These are phyloP conservation scores for Candida tallmaniae DNA, from an alignment of 805 yeast genomes.

Conservation along the genomic window DNA sequence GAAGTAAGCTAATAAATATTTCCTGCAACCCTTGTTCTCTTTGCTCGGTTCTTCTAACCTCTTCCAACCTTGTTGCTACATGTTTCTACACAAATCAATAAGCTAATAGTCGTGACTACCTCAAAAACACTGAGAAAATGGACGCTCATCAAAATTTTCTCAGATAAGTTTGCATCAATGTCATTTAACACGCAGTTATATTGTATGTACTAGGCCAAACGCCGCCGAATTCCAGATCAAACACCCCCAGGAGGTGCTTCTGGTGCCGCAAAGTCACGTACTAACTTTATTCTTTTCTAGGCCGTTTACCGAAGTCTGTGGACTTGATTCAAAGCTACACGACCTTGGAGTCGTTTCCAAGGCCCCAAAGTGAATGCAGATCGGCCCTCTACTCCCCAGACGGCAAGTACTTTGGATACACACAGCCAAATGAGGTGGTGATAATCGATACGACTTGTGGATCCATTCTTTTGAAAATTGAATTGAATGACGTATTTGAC, in stretches of 20 bases:
- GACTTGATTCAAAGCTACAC: constrained; percentile 45
- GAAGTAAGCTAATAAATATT: constrained; percentile 25
- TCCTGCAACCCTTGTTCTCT: not conserved
- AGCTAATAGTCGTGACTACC: too few species aligned
- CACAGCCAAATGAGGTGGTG: constrained; percentile 58
- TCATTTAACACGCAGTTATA: constrained; percentile 13
- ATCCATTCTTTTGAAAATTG: constrained; percentile 41
- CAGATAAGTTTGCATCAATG: constrained; percentile 5
- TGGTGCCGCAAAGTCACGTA: not conserved
- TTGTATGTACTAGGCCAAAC: constrained; percentile 15
- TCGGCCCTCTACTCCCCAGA: constrained; percentile 62
- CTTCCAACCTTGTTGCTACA: too few species aligned
- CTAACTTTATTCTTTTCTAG: constrained; percentile 22
- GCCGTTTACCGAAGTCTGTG: constrained; percentile 54
- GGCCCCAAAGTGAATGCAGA: constrained; percentile 49
- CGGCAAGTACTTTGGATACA: constrained; percentile 67
- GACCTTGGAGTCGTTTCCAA: constrained; percentile 31
- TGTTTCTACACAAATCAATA: too few species aligned
- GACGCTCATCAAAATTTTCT: constrained; percentile 8
- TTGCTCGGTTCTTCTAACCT: too few species aligned
- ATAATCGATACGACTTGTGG: constrained; percentile 47
- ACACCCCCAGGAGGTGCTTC: too few species aligned
- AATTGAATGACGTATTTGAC: constrained; percentile 68
- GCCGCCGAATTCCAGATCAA: too few species aligned
- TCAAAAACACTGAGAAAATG: too few species aligned